Evolutionary conservation across 2,329 filamentous ascomycete species (phyloP).

Genomic region (Lasiodiplodia gonubiensis): DNA sequence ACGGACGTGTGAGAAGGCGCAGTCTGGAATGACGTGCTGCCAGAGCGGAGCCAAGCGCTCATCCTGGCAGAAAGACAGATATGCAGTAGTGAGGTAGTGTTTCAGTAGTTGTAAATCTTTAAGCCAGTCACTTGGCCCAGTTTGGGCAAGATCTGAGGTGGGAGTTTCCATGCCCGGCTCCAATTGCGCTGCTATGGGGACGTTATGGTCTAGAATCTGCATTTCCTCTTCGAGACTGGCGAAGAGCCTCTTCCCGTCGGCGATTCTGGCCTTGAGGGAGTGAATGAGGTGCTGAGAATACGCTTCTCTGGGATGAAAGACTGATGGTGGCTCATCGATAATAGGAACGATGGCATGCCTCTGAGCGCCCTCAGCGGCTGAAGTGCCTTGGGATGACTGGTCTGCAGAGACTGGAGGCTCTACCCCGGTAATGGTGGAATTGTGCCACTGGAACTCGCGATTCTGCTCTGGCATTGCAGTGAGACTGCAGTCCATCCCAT

Average conservation of each 20-base stretch:
- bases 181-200: not conserved
- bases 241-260: not conserved
- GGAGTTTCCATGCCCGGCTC: not conserved
- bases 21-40: not conserved
- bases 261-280: not conserved
- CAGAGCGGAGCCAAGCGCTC: not conserved
- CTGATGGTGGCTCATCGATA: not conserved
- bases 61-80: constrained; percentile 4
- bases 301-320: not conserved
- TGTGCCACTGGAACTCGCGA: not conserved
- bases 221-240: not conserved
- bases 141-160: not conserved
- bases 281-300: not conserved
- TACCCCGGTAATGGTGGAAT: not conserved
- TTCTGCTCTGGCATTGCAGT: not conserved
- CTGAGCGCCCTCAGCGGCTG: not conserved
- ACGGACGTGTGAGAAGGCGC: constrained; percentile 1
- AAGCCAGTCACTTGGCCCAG: constrained; percentile 3
- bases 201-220: not conserved
- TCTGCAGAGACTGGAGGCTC: not conserved
- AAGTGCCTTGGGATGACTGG: not conserved
- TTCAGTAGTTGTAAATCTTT: not conserved
- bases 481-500: not conserved
- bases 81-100: not conserved
- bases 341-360: too few species aligned